Conservation (phyloP, 345 rosid genomes). For the Salix koriyanagi region DNA sequence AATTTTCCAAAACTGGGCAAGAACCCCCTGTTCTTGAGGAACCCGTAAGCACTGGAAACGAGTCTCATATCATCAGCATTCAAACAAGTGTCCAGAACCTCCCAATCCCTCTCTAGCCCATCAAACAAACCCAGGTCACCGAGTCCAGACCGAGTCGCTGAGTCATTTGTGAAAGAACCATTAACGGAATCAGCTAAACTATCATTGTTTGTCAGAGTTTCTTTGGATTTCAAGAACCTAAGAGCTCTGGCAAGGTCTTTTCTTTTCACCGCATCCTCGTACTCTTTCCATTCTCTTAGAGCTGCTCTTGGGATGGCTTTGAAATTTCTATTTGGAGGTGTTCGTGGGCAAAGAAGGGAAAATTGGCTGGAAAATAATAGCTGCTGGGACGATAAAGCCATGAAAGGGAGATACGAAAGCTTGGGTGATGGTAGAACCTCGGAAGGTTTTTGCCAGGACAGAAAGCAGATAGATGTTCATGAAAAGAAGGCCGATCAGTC, state of each 20-base stretch:
- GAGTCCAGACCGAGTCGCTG: conserved; percentile 20
- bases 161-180: conserved; percentile 14
- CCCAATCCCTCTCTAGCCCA: conserved; percentile 60
- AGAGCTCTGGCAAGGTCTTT: conserved; percentile 87
- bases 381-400: no score
- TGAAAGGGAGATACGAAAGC: no score
- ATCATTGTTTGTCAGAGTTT: conserved; percentile 18
- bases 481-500: not conserved
- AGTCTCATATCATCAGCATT: conserved; percentile 92
- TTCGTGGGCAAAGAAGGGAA: conserved; percentile 11
- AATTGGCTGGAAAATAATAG: conserved; percentile 4
- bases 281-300: conserved; percentile 71
- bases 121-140: conserved; percentile 34
- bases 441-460: not conserved
- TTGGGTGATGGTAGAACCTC: no score
- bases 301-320: conserved; percentile 33
- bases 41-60: conserved; percentile 60
- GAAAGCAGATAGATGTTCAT: not conserved
- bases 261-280: conserved; percentile 78
- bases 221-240: conserved; percentile 57
- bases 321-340: conserved; percentile 1
- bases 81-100: conserved; percentile 77
- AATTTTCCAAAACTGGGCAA: conserved; percentile 73
- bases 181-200: conserved; percentile 10
- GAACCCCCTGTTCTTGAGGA: conserved; percentile 59